Evolutionary conservation across 2,329 filamentous ascomycete genomes (phyloP), one percentile per base, ranked within the genome.

Genomic region (Conoideocrella luteorostrata): DNA sequence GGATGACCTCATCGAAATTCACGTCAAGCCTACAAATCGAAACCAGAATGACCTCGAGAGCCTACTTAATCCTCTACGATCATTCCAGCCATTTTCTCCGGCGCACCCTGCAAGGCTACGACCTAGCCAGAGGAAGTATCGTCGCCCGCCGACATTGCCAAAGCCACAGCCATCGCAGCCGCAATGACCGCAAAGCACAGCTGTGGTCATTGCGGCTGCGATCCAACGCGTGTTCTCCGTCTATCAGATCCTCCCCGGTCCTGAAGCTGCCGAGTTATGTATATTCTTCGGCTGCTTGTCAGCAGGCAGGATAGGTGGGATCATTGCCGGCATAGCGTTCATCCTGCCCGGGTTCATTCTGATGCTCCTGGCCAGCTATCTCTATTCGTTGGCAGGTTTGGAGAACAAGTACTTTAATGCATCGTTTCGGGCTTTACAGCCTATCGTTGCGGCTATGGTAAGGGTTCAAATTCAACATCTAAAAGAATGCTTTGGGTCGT

Each of bases 401-500:
- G 69, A 63, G 45, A 82, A 71, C 44, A 63, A 70, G 9, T 43
- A 51, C n/a, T 52, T 38, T 5, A 30, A 49, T 80, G 80, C 32
- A 79, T 74, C 42, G 77, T 69, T 58, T 39, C 36, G 36, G 15
- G 36, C 36, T 23, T 39, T 39, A 15, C 36, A 39, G 15, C 36
- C 36, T 10, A 39, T 39, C 21, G 36, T 39, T 15, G 36, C 36
- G 21, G 36, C 36, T 21, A 39, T 39, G 36, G 36, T 39, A 39
- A 6, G 36, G 12, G 12, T 20, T 29, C 26, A 9, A 29, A 9
- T 29, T 13, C 26, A 13, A 9, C 11, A 15, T 39, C 6, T 39
- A 9, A 9, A 39, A n/a, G n/a, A 11, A 18, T 13, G 15, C 15
- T 15, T 20, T n/a, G n/a, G 21, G 11, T 39, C 20, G 11, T 39